Percentiles rank a stretch among this genome's conserved stretches.
These are phyloP conservation scores for Acacia acuminata DNA, from an alignment of 306 rosid species.

Conservation along the genomic window DNA sequence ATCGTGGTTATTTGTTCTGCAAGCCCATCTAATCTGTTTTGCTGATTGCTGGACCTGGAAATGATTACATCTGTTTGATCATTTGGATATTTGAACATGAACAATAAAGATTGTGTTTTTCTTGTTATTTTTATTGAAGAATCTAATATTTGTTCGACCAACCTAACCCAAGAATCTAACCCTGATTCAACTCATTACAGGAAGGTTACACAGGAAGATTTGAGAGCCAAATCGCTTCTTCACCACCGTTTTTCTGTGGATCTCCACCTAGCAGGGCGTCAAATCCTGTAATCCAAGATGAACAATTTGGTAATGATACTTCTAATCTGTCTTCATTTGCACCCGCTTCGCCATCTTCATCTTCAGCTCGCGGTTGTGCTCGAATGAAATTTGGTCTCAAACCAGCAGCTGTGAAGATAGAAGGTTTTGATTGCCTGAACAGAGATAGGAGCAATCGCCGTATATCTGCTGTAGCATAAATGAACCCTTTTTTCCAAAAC, in stretches of 20 bases:
- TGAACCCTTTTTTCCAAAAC: slow-evolving; percentile 11
- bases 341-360: slow-evolving; percentile 51
- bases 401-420: slow-evolving; percentile 71
- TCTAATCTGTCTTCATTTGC: slow-evolving; percentile 42
- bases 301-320: slow-evolving; percentile 63
- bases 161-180: neutral
- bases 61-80: neutral
- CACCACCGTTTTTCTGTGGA: slow-evolving; percentile 87
- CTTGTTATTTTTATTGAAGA: neutral
- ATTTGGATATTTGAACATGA: neutral
- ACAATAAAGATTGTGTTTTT: neutral
- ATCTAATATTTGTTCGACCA: neutral
- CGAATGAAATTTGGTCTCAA: slow-evolving; percentile 65
- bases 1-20: slow-evolving; percentile 7
- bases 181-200: slow-evolving; percentile 32
- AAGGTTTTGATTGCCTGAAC: slow-evolving; percentile 86
- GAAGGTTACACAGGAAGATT: slow-evolving; percentile 47
- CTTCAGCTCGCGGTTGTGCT: slow-evolving; percentile 58
- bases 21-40: slow-evolving; percentile 11
- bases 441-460: slow-evolving; percentile 73
- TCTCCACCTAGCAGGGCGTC: slow-evolving; percentile 96
- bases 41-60: neutral
- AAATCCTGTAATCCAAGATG: slow-evolving; percentile 81
- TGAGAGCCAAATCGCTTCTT: slow-evolving; percentile 48
- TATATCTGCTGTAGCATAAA: slow-evolving; percentile 82